phyloP scores from a whole-genome alignment of 2,329 filamentous ascomycete genomes.

The Cladorrhinum sp. region DNA sequence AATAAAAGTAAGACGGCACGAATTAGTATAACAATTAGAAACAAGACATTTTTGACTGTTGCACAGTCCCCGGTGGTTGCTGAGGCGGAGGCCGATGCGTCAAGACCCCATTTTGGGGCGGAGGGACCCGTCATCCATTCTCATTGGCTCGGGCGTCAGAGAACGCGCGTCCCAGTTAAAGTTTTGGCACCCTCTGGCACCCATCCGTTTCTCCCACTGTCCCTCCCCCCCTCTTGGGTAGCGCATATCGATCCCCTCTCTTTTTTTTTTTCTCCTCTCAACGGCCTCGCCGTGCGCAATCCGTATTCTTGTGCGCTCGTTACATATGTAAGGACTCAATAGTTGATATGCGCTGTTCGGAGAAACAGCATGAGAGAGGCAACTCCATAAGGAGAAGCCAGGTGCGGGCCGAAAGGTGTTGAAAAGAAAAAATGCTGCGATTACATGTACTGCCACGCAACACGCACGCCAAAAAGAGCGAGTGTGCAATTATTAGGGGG shows the following conservation, averaged over 20 bases:
- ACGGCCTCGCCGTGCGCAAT: background rate
- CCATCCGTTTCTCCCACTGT: slow-evolving; percentile 9
- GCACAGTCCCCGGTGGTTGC: slow-evolving; percentile 1
- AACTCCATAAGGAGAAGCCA: background rate
- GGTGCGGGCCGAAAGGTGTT: background rate
- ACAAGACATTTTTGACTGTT: background rate
- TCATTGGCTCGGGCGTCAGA: slow-evolving; percentile 23
- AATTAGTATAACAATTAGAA: background rate
- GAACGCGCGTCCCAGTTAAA: slow-evolving; percentile 27
- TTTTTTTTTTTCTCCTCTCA: too few relatives aligned
- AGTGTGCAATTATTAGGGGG: slow-evolving; percentile 19
- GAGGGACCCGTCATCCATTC: slow-evolving; percentile 18
- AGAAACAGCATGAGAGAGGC: background rate
- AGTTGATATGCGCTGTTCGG: background rate
- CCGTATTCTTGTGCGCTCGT: background rate
- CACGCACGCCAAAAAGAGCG: slow-evolving; percentile 5
- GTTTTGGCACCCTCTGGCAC: slow-evolving; percentile 3
- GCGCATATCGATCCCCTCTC: background rate
- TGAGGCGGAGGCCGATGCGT: slow-evolving; percentile 20
- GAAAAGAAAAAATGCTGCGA: slow-evolving; percentile 1
- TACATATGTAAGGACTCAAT: background rate
- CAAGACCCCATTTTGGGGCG: slow-evolving; percentile 24
- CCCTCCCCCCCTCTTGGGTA: slow-evolving; percentile 5
- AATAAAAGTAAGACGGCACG: background rate
- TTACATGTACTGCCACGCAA: slow-evolving; percentile 25